Conservation (phyloP, 495 filamentous ascomycete genomes). For the Aspergillus baeticus region DNA sequence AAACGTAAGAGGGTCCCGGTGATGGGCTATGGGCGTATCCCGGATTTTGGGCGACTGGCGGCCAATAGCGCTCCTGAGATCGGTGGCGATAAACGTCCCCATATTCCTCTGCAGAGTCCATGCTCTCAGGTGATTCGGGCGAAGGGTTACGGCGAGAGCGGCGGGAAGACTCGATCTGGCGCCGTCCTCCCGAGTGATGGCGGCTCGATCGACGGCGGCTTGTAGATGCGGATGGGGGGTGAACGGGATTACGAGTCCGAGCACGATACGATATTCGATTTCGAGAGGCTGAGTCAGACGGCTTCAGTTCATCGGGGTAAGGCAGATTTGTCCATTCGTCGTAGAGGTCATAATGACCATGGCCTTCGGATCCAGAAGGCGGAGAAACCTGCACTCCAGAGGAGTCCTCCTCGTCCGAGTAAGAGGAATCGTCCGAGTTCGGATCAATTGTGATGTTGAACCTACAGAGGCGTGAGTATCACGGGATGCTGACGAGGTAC, state of each 20-base stretch:
- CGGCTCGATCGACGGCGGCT: slow-evolving; percentile 35
- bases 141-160: slow-evolving; percentile 49
- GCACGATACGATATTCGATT: slow-evolving; percentile 52
- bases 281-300: slow-evolving; percentile 79
- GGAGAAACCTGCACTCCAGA: slow-evolving; percentile 52
- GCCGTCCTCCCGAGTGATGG: slow-evolving; percentile 23
- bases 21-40: slow-evolving; percentile 50
- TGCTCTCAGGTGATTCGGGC: slow-evolving; percentile 53
- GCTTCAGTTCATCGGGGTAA: slow-evolving; percentile 67
- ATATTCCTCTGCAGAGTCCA: slow-evolving; percentile 54
- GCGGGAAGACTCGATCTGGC: slow-evolving; percentile 37
- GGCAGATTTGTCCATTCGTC: slow-evolving; percentile 51
- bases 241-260: slow-evolving; percentile 30
- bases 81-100: slow-evolving; percentile 32
- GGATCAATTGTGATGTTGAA: slow-evolving; percentile 51
- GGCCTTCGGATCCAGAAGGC: slow-evolving; percentile 47
- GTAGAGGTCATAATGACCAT: slow-evolving; percentile 48
- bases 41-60: slow-evolving; percentile 31
- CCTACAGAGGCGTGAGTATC: slow-evolving; percentile 29
- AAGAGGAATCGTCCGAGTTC: slow-evolving; percentile 42
- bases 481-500: neutral
- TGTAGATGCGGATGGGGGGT: slow-evolving; percentile 43
- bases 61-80: slow-evolving; percentile 36
- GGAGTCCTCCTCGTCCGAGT: slow-evolving; percentile 54
- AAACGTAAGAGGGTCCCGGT: slow-evolving; percentile 41